Conservation (phyloP, 345 rosid species). For the Syzygium aromaticum region DNA sequence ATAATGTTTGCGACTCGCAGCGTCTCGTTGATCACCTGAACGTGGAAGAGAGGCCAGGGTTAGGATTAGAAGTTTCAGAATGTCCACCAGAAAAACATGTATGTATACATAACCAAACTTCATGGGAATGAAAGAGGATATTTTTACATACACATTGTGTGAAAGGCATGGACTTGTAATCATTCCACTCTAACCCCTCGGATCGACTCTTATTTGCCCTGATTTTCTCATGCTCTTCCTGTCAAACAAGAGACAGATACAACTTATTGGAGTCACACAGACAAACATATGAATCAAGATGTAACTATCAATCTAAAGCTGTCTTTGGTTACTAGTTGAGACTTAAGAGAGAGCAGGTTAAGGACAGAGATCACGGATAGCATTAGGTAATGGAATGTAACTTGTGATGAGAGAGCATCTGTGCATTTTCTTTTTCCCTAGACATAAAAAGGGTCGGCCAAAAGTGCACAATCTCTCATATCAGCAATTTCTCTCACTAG, state of each 20-base stretch:
- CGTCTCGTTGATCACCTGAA: conserved; percentile 89
- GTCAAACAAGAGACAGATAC: not conserved
- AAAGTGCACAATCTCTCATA: not conserved
- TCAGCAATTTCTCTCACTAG: not conserved
- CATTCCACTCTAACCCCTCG: conserved; percentile 70
- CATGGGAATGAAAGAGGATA: not conserved
- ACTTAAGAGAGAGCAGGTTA: not conserved
- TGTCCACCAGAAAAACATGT: not conserved
- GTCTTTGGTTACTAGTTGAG: too few species aligned
- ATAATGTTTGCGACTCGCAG: conserved; percentile 82
- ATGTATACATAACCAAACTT: not conserved
- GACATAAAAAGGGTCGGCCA: not conserved
- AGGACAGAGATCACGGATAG: not conserved
- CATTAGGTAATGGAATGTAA: not conserved
- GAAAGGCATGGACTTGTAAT: conserved; percentile 96
- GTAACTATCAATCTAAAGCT: not conserved
- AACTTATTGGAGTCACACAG: not conserved
- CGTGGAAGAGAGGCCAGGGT: not conserved
- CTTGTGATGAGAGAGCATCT: not conserved
- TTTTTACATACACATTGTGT: conserved; percentile 76
- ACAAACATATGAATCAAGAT: not conserved
- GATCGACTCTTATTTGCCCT: conserved; percentile 47
- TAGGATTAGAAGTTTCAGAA: not conserved
- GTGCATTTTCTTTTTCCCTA: not conserved
- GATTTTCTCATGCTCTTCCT: conserved; percentile 88